These are phyloP conservation scores for Camellia sinensis DNA, from an alignment of 148 eudicot species.

Conservation along the genomic window DNA sequence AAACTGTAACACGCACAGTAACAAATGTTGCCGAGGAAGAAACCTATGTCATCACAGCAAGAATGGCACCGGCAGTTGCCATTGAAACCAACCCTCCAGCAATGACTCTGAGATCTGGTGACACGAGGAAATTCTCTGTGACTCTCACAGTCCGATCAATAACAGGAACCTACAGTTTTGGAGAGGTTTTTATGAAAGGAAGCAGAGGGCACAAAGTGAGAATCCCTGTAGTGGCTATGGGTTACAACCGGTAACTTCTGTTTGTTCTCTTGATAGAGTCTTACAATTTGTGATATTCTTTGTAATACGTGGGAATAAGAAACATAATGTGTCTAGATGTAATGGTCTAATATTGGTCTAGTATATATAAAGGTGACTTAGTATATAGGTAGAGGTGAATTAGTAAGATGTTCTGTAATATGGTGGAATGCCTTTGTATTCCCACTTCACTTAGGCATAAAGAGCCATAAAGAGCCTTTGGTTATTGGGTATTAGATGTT, in stretches of 20 bases:
- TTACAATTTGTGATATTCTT: slow-evolving; percentile 26
- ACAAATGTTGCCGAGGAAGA: slow-evolving; percentile 92
- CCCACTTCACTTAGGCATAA: background rate
- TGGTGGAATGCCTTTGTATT: slow-evolving; percentile 12
- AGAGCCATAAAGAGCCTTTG: slow-evolving; percentile 4
- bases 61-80: slow-evolving; percentile 84
- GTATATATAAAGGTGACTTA: background rate
- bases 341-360: background rate
- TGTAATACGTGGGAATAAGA: slow-evolving; percentile 28
- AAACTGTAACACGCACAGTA: slow-evolving; percentile 66
- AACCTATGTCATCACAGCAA: slow-evolving; percentile 72
- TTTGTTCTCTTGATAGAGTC: background rate
- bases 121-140: slow-evolving; percentile 63
- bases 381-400: background rate
- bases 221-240: slow-evolving; percentile 92
- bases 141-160: slow-evolving; percentile 78
- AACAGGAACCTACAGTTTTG: slow-evolving; percentile 69
- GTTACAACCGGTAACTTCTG: slow-evolving; percentile 53
- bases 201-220: slow-evolving; percentile 89
- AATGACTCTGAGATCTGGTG: slow-evolving; percentile 70
- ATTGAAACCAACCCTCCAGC: slow-evolving; percentile 89
- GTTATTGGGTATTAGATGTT: background rate
- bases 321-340: slow-evolving; percentile 8
- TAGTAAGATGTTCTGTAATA: slow-evolving; percentile 5
- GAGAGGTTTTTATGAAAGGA: slow-evolving; percentile 79